Percentiles rank a stretch among this genome's conserved stretches.
These are phyloP conservation scores for Zygoascus sp. DNA, from an alignment of 1,139 yeast genomes.

Conservation along the genomic window DNA sequence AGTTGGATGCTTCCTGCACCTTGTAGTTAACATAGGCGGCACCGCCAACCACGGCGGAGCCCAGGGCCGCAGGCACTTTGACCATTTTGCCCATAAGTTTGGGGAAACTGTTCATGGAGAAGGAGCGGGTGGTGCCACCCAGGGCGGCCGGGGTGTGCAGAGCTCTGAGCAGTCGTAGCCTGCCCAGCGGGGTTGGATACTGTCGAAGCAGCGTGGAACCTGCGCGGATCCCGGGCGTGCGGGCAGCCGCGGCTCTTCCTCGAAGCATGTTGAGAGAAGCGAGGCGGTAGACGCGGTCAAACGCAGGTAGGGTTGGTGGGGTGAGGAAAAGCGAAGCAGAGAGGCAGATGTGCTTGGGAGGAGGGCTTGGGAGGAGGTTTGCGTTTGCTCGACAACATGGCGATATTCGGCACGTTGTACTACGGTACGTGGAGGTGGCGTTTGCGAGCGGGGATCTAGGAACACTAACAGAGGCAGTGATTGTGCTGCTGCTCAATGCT, in stretches of 20 bases:
- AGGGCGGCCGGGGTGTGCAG: neutral
- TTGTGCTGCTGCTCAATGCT: constrained; percentile 64
- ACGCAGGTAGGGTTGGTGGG: neutral
- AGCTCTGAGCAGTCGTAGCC: constrained; percentile 7
- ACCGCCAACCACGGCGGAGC: constrained; percentile 91
- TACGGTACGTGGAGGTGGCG: constrained; percentile 42
- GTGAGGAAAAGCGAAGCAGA: neutral
- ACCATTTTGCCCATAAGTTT: constrained; percentile 53
- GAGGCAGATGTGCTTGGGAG: neutral
- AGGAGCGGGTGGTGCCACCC: constrained; percentile 7
- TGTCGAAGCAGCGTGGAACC: constrained; percentile 8
- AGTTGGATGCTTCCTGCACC: constrained; percentile 77
- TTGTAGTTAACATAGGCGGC: constrained; percentile 90
- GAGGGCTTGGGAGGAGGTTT: neutral
- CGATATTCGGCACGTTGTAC: constrained; percentile 52
- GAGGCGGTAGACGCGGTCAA: neutral
- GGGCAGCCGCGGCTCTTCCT: constrained; percentile 1
- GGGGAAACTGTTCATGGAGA: constrained; percentile 29
- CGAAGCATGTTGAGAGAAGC: constrained; percentile 4
- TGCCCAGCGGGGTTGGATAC: constrained; percentile 4
- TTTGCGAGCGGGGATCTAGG: neutral
- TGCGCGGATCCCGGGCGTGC: constrained; percentile 1
- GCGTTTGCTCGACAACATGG: constrained; percentile 2
- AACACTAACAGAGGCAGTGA: constrained; percentile 29
- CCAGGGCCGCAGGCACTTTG: constrained; percentile 62